Base-by-base conservation (phyloP, 495 filamentous ascomycete species). In the Mycothermus thermophilus region DNA sequence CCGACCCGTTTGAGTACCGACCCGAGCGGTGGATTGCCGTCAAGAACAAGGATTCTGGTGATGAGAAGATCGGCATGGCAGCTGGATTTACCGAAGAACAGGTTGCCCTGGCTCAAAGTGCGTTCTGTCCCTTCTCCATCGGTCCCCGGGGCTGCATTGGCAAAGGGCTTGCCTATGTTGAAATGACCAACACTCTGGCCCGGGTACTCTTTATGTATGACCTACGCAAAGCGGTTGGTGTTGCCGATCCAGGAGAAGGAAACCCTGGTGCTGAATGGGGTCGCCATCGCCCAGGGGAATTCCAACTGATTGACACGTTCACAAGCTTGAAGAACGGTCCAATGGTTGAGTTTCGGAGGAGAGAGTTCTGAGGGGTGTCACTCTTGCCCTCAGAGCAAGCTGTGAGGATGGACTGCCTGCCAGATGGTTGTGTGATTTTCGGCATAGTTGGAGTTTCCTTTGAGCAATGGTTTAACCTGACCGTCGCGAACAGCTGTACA, bases 101-200 rank as follows among this genome's bases (percentile, higher is more conserved):
- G 13, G 57, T 69, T 0, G 48, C 47, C 1, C 20, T 58, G 13
- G 66, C 67, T 3, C 62, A 59, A 43, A 62, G 60, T 22, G 72
- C 70, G 2, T 78, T 74, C 47, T 63, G 55, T 30, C 66, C 77
- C 1, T 79, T 78, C 43, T 65, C 59, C 3, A 47, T 73, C 27
- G 75, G 76, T 0, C 62, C 67, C 0, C 49, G 73, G 11, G 60
- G 59, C 2, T 79, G 75, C 38, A 67, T 78, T 15, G 76, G 74
- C 2, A 74, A 74, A 47, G 60, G 59, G 0, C 42, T 79, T 32
- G 73, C 73, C 0, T 72, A 69, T 37, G 47, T 67, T 23, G 64
- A 68, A 50, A 60, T 75, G 55, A 60, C 52, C 42, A 60, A 62
- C 4, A 57, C 62, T 10, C 37, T 72, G 18, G 69, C 64, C 16